Base-by-base conservation (phyloP, 805 yeast genomes). In the Saccharomycopsis capsularis region DNA sequence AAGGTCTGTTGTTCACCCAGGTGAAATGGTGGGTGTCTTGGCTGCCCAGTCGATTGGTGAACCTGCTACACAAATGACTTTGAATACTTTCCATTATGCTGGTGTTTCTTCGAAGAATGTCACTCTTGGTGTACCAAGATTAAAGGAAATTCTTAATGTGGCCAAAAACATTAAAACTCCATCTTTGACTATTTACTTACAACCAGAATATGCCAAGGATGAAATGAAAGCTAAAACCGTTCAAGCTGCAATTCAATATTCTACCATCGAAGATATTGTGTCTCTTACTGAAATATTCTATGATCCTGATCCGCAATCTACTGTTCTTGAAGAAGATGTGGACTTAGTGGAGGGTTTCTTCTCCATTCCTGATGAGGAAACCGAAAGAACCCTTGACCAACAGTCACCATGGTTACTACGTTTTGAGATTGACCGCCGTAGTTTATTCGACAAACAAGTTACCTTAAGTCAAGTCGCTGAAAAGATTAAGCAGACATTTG, bases 131-230 rank as follows among this genome's bases (percentile, higher is more conserved):
- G 96, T 89, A 63, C 97, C 97, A 53, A 95, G 97, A 76, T 77
- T 90, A 67, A 90, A 90, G 78, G 98, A 90, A 73, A 93, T 93
- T 79, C 78, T 93, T 68, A 91, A 91, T 65, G 99, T 93, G 56
- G 99, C 99, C 9, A 93, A 93, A 72, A 91, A 87, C 61, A 90
- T 93, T 75, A 93, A 91, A 70, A 93, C 99, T n/a, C 99, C 99
- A n/a, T 95, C 96, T 13, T 74, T 91, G 63, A 89, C 96, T 7
- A 96, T 91, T n/a, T 93, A 90, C 64, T 71, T 93, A 64, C 75
- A 86, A 42, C 81, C 82, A 3, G 91, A 80, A 37, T 75, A 82
- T 55, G 90, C 96, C 3, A 75, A 78, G 42, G 96, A 93, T 60
- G 91, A 90, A 66, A 97, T 90, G 65, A 81, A 75, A 67, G 98